Base-by-base conservation (phyloP, 306 rosid genomes). In the Prunus kanzakura region DNA sequence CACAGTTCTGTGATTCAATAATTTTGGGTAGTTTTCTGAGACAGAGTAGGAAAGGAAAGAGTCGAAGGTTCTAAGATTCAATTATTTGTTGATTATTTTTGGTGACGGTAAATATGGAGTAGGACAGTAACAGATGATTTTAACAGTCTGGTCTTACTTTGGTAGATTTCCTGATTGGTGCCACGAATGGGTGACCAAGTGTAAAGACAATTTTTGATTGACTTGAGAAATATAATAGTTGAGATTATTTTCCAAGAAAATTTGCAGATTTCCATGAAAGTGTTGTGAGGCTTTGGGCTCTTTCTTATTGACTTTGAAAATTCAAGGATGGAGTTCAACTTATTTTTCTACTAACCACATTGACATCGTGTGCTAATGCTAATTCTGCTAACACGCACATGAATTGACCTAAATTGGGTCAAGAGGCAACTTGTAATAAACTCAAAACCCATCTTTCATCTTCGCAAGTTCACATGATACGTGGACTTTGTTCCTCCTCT, bases 1-100 rank as follows among this genome's bases (percentile, higher is more conserved):
- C 18, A 47, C 67, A 23, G 89, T 89, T 25, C 81, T 95, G 82
- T 74, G 84, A 79, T 60, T 60, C 41, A 20, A 57, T 64, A 64
- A 80, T 72, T 38, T 38, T 19, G 16, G 70, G 68, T 50, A 25
- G 46, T 72, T 62, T 11, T 60, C 65, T 5, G 49, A 8, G 50
- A 14, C 64, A 64, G 56, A 55, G 71, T 56, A 82, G 69, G 29
- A 58, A 7, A 38, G 43, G 62, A 70, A 52, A 67, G 74, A 16
- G 15, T 52, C 29, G 35, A 73, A 70, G 80, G 68, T 74, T 50
- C 61, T 74, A 69, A 57, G 38, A 41, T 76, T 80, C 64, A 27
- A 67, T 78, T 25, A 60, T 25, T 60, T 1, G 30, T 58, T 76
- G 65, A 73, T 71, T 84, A 54, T 30, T 45, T 45, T 66, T 75